These are phyloP conservation scores for Sporothrix variecibatus DNA, from an alignment of 2,329 filamentous ascomycete genomes.

Conservation along the genomic window DNA sequence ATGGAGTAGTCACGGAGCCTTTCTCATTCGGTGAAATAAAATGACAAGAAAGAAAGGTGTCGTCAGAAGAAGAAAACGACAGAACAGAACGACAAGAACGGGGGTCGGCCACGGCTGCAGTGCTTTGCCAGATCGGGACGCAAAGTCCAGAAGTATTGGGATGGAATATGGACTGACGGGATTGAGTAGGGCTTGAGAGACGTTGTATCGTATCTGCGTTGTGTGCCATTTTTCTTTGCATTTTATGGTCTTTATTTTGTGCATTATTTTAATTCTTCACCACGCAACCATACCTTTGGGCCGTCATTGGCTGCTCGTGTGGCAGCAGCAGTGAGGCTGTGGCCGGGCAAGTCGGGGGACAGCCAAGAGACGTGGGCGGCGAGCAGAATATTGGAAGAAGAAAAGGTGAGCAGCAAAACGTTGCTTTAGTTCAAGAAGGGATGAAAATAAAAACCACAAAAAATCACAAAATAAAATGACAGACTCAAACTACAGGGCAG, in stretches of 20 bases:
- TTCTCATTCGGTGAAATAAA: constrained; percentile 3
- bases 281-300: neutral
- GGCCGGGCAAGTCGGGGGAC: neutral
- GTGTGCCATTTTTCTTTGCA: neutral
- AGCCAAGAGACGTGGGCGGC: neutral
- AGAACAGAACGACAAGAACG: neutral
- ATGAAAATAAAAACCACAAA: neutral
- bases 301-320: constrained; percentile 1
- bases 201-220: neutral
- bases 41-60: neutral
- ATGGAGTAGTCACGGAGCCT: neutral
- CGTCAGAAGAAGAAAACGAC: neutral
- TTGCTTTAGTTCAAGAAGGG: neutral
- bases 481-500: neutral
- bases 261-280: neutral
- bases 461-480: neutral
- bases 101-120: neutral
- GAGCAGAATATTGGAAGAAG: neutral
- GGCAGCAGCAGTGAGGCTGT: constrained; percentile 19
- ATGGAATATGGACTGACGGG: neutral
- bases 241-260: neutral
- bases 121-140: constrained; percentile 1
- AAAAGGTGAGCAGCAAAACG: neutral
- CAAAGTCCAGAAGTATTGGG: neutral
- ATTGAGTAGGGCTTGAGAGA: neutral